Evolutionary conservation across 495 filamentous ascomycete species (phyloP).

Genomic region (Talaromyces trachyspermus): DNA sequence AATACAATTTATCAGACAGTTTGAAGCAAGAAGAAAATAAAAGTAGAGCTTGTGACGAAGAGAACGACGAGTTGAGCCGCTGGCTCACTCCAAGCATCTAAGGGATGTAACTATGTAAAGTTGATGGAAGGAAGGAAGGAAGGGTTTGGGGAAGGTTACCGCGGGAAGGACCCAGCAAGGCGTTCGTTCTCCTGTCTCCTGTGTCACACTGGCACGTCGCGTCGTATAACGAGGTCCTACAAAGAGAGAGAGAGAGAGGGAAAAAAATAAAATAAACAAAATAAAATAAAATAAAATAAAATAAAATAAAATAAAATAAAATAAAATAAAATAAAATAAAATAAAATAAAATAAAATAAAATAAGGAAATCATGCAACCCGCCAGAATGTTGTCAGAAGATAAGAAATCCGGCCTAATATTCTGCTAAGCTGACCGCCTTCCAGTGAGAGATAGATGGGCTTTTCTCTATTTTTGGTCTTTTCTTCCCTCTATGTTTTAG

Average conservation of each 20-base stretch:
- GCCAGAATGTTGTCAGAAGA: not conserved
- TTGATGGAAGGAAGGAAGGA: not conserved
- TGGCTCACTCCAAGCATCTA: not conserved
- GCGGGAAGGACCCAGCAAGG: too few relatives aligned
- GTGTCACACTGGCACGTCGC: too few relatives aligned
- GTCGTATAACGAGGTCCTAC: too few relatives aligned
- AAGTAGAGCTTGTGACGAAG: not conserved
- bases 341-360: not conserved
- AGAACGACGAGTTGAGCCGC: not conserved
- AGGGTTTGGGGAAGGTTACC: not conserved
- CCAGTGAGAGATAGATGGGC: not conserved
- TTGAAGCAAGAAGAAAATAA: too few relatives aligned
- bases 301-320: not conserved
- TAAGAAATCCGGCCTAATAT: not conserved
- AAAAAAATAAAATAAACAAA: too few relatives aligned
- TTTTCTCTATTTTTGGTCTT: not conserved
- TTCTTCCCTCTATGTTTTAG: too few relatives aligned
- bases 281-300: too few relatives aligned
- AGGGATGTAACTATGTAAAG: conserved; percentile 3
- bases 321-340: not conserved
- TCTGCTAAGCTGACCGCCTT: not conserved
- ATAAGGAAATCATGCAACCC: not conserved
- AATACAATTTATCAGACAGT: too few relatives aligned
- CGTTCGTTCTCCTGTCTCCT: too few relatives aligned
- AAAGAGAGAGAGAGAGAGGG: too few relatives aligned